Base-by-base conservation (phyloP, 148 eudicot genomes). In the Polygonum aviculare region DNA sequence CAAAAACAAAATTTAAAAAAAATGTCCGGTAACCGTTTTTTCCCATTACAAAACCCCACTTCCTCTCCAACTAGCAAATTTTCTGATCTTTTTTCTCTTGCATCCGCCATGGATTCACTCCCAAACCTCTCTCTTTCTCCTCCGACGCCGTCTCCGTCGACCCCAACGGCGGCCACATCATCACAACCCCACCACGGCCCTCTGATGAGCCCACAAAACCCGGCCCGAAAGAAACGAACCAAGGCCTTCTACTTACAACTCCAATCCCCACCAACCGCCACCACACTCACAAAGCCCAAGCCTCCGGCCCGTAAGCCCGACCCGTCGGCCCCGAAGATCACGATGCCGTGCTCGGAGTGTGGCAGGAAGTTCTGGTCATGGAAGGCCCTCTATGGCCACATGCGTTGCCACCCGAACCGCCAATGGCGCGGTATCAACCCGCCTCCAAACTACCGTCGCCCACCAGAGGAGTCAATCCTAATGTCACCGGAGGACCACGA, bases 391-490 rank as follows among this genome's bases (percentile, higher is more conserved):
- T 94, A 87, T 10, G 98, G 98, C 14, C 98, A 94, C 86, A 94
- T 94, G 98, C 90, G 98, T 2, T 94, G 98, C 79, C 98, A 94
- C 82, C 98, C 98, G 0, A 96, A 94, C 41, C 89, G 98, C 39
- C 88, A 88, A 62, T 94, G 97, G 98, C 90, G 98, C 0, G 98
- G 98, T 0, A 92, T 94, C n/a, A 89, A 90, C 83, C 97, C 97
- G 14, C 98, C 97, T 1, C 85, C 90, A 0, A 80, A 82, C 52
- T 76, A 85, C 74, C 74, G 85, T 10, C 82, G 80, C 38, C 67
- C 36, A 1, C 18, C 31, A 1, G 38, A 1, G 12, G 55, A 31
- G 4, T 52, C 21, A 0, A 54, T 26, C 36, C 14, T 19, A 2
- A 31, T 77, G 76, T 74, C 88, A 0, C 81, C 76, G 12, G 96